These are phyloP conservation scores for Aspergillus tubingensis DNA, from an alignment of 2,329 filamentous ascomycete genomes.

Conservation along the genomic window DNA sequence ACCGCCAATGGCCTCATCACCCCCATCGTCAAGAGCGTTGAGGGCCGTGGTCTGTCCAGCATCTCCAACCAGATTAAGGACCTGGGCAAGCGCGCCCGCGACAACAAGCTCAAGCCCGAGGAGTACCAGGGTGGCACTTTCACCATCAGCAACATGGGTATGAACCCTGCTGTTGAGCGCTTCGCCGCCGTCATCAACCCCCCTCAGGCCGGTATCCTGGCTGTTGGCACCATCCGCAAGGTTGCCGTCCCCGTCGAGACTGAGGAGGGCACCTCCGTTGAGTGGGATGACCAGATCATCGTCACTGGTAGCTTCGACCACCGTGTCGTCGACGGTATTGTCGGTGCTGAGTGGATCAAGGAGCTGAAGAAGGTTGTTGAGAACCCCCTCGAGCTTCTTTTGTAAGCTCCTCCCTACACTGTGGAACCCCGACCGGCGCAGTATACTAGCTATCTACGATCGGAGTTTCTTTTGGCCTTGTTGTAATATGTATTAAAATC, in stretches of 20 bases:
- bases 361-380: conserved; percentile 97
- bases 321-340: conserved; percentile 95
- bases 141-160: conserved; percentile 99
- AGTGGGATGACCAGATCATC: conserved; percentile 96
- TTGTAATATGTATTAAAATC: conserved; percentile 43
- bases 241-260: conserved; percentile 83
- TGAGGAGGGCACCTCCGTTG: conserved; percentile 77
- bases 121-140: conserved; percentile 99
- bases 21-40: conserved; percentile 89
- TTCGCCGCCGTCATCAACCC: conserved; percentile 99
- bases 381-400: conserved; percentile 91
- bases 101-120: conserved; percentile 98
- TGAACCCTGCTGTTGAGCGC: conserved; percentile 94
- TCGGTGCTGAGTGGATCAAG: conserved; percentile 94
- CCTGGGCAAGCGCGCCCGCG: conserved; percentile 91
- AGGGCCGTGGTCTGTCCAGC: conserved; percentile 79
- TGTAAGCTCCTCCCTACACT: conserved; percentile 57
- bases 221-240: conserved; percentile 93
- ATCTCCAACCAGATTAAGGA: conserved; percentile 93
- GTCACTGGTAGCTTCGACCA: conserved; percentile 97
- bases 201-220: conserved; percentile 91
- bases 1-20: conserved; percentile 95
- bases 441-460: conserved; percentile 22
- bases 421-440: conserved; percentile 15
- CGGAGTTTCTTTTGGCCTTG: conserved; percentile 20